Conservation (phyloP, 768 basidiomycete species). For the Clavaria fumosa region DNA sequence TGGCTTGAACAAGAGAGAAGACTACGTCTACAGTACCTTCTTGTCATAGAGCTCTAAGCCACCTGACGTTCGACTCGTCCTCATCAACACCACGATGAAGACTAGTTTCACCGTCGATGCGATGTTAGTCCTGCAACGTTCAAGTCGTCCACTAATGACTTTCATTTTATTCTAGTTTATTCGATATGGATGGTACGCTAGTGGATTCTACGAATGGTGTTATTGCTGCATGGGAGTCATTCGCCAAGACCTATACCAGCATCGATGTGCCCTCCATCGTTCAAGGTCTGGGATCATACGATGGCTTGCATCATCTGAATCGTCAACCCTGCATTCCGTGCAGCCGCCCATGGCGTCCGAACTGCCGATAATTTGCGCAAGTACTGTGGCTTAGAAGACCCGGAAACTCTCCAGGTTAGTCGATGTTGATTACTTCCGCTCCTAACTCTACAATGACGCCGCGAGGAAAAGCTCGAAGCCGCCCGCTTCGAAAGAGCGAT, state of each 20-base stretch:
- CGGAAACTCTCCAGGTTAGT: constrained; percentile 51
- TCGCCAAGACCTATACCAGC: constrained; percentile 49
- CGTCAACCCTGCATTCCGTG: background rate
- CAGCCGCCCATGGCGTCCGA: constrained; percentile 71
- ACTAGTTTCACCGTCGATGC: constrained; percentile 22
- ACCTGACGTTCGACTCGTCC: no score
- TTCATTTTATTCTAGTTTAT: constrained; percentile 29
- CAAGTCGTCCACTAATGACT: background rate
- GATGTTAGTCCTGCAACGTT: constrained; percentile 24
- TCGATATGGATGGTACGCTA: constrained; percentile 77
- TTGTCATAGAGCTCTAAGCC: no score
- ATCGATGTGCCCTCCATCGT: constrained; percentile 48
- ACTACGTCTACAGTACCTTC: no score
- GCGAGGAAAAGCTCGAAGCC: constrained; percentile 67
- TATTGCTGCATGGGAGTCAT: constrained; percentile 68
- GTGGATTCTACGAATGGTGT: constrained; percentile 77
- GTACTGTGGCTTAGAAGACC: constrained; percentile 54
- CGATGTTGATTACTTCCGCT: constrained; percentile 4
- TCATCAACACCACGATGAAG: no score
- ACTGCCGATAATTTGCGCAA: constrained; percentile 67
- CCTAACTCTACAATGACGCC: constrained; percentile 4
- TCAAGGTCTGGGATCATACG: constrained; percentile 40
- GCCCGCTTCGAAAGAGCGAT: constrained; percentile 71
- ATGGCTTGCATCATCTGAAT: constrained; percentile 4
- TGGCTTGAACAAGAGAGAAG: no score